Base-by-base conservation (phyloP, 352 stramenopile genomes). In the Phytophthora palmivora region DNA sequence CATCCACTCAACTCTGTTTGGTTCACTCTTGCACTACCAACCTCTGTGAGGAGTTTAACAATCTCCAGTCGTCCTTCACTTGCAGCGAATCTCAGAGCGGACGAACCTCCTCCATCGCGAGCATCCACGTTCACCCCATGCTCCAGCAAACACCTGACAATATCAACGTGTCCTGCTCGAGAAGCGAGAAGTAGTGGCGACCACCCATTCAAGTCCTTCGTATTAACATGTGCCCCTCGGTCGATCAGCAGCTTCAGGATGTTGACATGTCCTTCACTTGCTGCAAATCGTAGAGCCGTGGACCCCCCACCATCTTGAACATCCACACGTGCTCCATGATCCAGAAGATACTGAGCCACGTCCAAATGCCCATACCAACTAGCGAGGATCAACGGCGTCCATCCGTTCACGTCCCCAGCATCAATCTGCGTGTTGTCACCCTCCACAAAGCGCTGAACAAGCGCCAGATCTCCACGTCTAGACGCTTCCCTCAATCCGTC, bases 291-390 rank as follows among this genome's bases (percentile, higher is more conserved):
- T 22, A 50, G 21, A 4, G 43, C 43, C 2, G 43, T 50, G 15
- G 43, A 50, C 1, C 43, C 24, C n/a, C 43, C 43, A n/a, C 2
- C 15, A 24, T 38, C 43, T 9, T 24, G 16, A n/a, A 33, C 43
- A 6, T 50, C 24, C 21, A 50, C 15, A 6, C 37, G 24, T 37
- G 43, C 24, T 26, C 43, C 43, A 15, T 37, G 43, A 9, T 50
- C 43, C 43, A 50, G 7, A 4, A 50, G 43, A 37, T 50, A 38
- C 24, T 16, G 14, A 15, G 37, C 43, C 43, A 50, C 43, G n/a
- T 36, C 1, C 15, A 24, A 22, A 16, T 50, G 22, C 4, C 43
- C 26, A 7, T 50, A 2, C 26, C 24, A 50, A 15, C 43, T 50
- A 4, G 43, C 24, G 14, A 37, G 15, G 26, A 50, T 50, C 43